Conservation (phyloP, 805 yeast species). For the Hanseniaspora jakobsenii region DNA sequence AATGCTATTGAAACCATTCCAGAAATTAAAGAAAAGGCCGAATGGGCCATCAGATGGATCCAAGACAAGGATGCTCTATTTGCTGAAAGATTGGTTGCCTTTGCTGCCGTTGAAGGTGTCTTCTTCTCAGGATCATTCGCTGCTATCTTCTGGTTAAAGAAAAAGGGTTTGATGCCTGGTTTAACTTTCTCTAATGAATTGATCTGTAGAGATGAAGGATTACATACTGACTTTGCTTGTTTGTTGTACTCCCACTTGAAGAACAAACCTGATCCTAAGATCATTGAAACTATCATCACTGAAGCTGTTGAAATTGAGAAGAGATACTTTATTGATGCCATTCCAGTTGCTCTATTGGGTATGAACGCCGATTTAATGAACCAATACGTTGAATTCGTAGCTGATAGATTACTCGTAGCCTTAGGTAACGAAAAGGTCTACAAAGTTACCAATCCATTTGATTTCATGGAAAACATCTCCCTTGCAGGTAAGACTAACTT, state of each 20-base stretch:
- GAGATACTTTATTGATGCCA: conserved; percentile 87
- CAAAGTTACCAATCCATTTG: conserved; percentile 88
- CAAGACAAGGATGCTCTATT: conserved; percentile 75
- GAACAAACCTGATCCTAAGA: conserved; percentile 69
- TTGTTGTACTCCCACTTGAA: conserved; percentile 82
- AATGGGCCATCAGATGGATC: conserved; percentile 98
- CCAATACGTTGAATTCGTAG: conserved; percentile 95
- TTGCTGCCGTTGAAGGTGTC: conserved; percentile 98
- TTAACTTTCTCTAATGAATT: conserved; percentile 94
- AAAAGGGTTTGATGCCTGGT: conserved; percentile 98
- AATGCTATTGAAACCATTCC: conserved; percentile 95
- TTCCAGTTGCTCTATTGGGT: conserved; percentile 86
- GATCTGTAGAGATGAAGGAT: conserved; percentile 96
- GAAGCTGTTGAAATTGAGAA: conserved; percentile 94
- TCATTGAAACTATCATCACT: conserved; percentile 75
- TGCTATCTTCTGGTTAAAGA: conserved; percentile 96
- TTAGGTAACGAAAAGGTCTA: conserved; percentile 82
- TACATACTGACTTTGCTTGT: conserved; percentile 98
- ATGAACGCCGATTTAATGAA: conserved; percentile 92
- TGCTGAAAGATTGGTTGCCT: conserved; percentile 93
- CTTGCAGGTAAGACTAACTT: conserved; percentile 97
- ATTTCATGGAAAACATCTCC: conserved; percentile 97
- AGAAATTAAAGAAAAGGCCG: conserved; percentile 92
- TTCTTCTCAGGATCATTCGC: conserved; percentile 98
- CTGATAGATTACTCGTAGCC: conserved; percentile 85